Conservation (phyloP, 2,329 filamentous ascomycete species). For the Hymenoscyphus salicellus region DNA sequence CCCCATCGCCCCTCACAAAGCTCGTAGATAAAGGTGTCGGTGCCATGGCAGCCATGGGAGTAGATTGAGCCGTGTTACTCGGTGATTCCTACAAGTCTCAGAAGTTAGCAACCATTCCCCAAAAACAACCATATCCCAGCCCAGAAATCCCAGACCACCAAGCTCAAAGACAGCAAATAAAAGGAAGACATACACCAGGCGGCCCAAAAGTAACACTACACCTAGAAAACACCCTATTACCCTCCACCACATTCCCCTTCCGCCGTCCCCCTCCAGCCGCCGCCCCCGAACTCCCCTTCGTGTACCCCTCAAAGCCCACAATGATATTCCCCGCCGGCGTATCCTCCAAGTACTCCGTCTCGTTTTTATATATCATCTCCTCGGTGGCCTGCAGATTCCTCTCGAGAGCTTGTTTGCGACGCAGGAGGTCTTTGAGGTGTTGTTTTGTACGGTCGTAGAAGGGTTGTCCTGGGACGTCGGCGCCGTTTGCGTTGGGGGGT, state of each 20-base stretch:
- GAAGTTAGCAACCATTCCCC: not conserved
- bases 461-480: constrained; percentile 51
- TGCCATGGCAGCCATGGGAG: constrained; percentile 42
- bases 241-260: constrained; percentile 62
- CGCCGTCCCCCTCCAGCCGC: constrained; percentile 57
- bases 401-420: constrained; percentile 56
- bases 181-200: not conserved
- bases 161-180: not conserved
- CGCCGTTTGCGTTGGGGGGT: constrained; percentile 14
- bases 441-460: constrained; percentile 72
- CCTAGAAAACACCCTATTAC: constrained; percentile 65
- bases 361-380: constrained; percentile 78
- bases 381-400: constrained; percentile 47
- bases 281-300: constrained; percentile 69
- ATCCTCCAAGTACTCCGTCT: constrained; percentile 86
- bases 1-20: constrained; percentile 46
- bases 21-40: constrained; percentile 55
- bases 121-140: not conserved
- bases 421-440: constrained; percentile 63
- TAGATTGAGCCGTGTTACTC: constrained; percentile 30
- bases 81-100: constrained; percentile 30
- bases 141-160: not conserved
- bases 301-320: constrained; percentile 96
- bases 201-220: constrained; percentile 53
- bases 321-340: constrained; percentile 92